phyloP scores from a whole-genome alignment of 2,329 filamentous ascomycete species.

The Fusarium mangiferae region DNA sequence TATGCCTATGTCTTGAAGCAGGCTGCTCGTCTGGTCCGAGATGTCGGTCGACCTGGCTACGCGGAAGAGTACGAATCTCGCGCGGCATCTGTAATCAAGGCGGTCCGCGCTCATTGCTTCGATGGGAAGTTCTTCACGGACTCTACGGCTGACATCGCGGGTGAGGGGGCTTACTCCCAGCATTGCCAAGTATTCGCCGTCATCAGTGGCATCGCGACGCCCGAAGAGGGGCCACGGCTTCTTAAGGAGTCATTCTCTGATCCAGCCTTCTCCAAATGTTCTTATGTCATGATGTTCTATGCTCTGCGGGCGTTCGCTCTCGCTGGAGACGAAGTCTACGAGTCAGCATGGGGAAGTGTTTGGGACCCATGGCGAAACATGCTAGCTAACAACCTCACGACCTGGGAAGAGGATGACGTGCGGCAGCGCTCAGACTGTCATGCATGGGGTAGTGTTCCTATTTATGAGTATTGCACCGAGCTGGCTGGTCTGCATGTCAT shows the following conservation, averaged over 20 bases:
- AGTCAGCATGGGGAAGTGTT: neutral
- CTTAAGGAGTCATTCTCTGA: fast-evolving
- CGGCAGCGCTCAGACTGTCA: neutral
- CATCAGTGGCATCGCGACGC: neutral
- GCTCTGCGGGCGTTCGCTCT: neutral
- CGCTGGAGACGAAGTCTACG: neutral
- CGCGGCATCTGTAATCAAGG: neutral
- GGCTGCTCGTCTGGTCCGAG: neutral
- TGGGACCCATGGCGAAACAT: neutral
- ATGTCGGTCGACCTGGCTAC: neutral
- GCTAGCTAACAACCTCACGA: neutral
- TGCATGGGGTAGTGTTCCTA: neutral
- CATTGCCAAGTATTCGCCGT: neutral
- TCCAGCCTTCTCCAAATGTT: neutral
- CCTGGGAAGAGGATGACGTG: neutral
- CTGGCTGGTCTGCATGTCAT: neutral
- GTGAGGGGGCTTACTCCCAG: neutral
- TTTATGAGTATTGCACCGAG: neutral
- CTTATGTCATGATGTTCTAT: neutral
- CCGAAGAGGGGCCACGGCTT: fast-evolving
- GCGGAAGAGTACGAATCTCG: neutral
- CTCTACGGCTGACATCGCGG: neutral
- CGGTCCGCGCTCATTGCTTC: neutral
- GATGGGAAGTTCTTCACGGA: neutral
- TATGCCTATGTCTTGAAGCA: neutral